Conservation (phyloP, 805 yeast genomes). For the Spathaspora passalidarum region DNA sequence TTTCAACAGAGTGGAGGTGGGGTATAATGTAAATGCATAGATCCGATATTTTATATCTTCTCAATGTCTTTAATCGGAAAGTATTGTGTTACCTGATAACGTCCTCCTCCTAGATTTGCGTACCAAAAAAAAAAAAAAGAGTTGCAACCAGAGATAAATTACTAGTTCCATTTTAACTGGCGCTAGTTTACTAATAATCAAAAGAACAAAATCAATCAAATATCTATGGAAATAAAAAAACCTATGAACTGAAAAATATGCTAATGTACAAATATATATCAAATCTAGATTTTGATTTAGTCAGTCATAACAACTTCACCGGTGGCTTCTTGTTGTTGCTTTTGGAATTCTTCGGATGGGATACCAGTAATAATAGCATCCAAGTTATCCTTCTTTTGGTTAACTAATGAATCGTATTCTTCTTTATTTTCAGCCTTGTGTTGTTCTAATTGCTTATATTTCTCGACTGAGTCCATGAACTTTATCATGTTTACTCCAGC, state of each 20-base stretch:
- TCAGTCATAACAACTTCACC: slow-evolving; percentile 20
- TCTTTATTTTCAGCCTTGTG: slow-evolving; percentile 42
- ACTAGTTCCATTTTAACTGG: no score
- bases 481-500: slow-evolving; percentile 72
- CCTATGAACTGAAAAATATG: not conserved
- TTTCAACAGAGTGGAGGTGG: not conserved
- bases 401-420: slow-evolving; percentile 32
- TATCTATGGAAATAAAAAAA: not conserved
- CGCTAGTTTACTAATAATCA: not conserved
- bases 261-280: slow-evolving; percentile 2
- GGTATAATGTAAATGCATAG: no score
- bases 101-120: not conserved
- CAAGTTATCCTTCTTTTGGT: slow-evolving; percentile 37
- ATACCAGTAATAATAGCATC: slow-evolving; percentile 34
- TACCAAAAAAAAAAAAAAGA: not conserved
- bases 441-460: slow-evolving; percentile 47
- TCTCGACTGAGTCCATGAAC: slow-evolving; percentile 62
- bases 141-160: not conserved
- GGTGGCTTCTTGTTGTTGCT: slow-evolving; percentile 7
- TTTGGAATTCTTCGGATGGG: slow-evolving; percentile 20
- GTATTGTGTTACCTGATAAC: no score
- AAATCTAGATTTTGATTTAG: not conserved
- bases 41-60: not conserved
- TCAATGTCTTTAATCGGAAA: not conserved
- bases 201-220: not conserved